Evolutionary conservation across 257 asterid genomes (phyloP).

Genomic region (Primulina tabacum): DNA sequence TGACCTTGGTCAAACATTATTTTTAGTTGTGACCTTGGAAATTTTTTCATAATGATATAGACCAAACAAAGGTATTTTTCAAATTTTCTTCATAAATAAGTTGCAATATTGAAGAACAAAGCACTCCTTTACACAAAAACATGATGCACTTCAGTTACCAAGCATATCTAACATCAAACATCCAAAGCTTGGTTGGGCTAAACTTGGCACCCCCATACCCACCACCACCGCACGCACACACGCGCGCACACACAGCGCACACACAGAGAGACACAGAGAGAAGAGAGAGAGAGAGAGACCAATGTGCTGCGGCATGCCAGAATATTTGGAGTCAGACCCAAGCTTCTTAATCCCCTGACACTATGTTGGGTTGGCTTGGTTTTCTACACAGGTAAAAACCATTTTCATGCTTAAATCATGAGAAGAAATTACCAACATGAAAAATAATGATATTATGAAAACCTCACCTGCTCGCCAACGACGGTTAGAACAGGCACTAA

Average conservation of each 20-base stretch:
- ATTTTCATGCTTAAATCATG: slow-evolving; percentile 14
- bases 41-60: not conserved
- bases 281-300: slow-evolving; percentile 42
- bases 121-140: not conserved
- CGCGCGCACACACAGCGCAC: not conserved
- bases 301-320: slow-evolving; percentile 91
- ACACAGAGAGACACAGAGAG: not conserved
- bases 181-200: not conserved
- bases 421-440: slow-evolving; percentile 6
- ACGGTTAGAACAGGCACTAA: slow-evolving; percentile 84
- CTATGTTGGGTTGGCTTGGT: slow-evolving; percentile 98
- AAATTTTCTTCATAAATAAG: not conserved
- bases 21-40: no score
- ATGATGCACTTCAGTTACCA: not conserved
- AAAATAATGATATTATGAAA: slow-evolving; percentile 16
- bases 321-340: slow-evolving; percentile 79
- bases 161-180: not conserved
- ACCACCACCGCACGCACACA: not conserved
- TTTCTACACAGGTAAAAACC: slow-evolving; percentile 54
- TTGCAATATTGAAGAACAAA: not conserved
- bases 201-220: not conserved
- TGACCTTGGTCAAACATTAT: not conserved
- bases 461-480: slow-evolving; percentile 85
- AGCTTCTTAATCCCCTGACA: slow-evolving; percentile 84
- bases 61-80: not conserved